Evolutionary conservation across 345 rosid genomes (phyloP).

Genomic region (Eutrema yunnanense): DNA sequence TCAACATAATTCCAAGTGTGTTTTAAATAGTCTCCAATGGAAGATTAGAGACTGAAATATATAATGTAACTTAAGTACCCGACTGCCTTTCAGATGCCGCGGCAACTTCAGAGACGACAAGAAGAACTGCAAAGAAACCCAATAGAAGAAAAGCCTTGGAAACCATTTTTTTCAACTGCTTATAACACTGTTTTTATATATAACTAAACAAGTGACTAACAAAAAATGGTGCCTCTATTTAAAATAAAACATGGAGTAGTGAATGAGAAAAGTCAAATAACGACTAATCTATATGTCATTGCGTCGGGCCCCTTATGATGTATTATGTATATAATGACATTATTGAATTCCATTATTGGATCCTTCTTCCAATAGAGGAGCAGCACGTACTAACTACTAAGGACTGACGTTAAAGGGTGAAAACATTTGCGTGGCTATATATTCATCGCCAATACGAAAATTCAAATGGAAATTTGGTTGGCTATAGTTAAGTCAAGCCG

Average conservation of each 20-base stretch:
- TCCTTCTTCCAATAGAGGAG: no score
- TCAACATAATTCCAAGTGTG: not conserved
- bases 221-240: not conserved
- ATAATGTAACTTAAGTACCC: not conserved
- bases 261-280: not conserved
- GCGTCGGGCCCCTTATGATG: no score
- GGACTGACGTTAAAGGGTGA: no score
- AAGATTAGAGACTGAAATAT: not conserved
- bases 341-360: no score
- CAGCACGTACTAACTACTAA: no score
- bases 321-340: no score
- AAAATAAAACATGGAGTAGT: not conserved
- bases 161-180: constrained; percentile 5
- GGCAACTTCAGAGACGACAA: constrained; percentile 16
- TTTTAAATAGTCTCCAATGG: not conserved
- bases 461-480: no score
- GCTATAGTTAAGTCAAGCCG: no score
- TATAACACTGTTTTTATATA: not conserved
- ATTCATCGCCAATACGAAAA: no score
- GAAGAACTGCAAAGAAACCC: constrained; percentile 21
- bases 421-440: no score
- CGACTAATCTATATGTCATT: no score
- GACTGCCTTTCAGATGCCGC: not conserved
- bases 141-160: constrained; percentile 19
- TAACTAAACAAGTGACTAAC: not conserved